Conservation (phyloP, 306 rosid species). For the Vicia sativa region DNA sequence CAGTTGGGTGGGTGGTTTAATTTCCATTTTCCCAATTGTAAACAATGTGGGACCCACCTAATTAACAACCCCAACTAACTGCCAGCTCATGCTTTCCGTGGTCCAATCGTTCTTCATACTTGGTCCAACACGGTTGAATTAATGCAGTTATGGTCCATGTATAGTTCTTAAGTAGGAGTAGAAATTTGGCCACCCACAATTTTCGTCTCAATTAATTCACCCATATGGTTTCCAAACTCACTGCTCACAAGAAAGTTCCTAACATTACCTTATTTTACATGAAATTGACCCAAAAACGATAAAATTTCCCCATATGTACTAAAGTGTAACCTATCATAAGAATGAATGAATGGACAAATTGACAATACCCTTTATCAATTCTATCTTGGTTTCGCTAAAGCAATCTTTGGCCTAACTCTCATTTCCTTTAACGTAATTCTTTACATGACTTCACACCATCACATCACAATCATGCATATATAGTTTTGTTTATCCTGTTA, state of each 20-base stretch:
- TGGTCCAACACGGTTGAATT: constrained; percentile 29
- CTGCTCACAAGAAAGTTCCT: background rate
- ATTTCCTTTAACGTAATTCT: background rate
- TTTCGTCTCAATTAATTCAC: constrained; percentile 36
- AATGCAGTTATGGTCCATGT: constrained; percentile 34
- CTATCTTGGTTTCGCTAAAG: constrained; percentile 3
- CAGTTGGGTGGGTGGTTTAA: constrained; percentile 19
- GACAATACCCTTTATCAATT: constrained; percentile 2
- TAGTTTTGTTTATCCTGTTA: background rate
- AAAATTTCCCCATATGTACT: background rate
- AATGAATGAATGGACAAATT: constrained; percentile 16
- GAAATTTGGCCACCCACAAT: constrained; percentile 26
- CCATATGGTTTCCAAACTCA: constrained; percentile 34
- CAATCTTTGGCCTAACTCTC: constrained; percentile 11
- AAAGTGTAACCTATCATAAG: background rate
- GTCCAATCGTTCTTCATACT: constrained; percentile 32
- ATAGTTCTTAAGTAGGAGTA: constrained; percentile 13
- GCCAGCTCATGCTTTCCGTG: constrained; percentile 38
- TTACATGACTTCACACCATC: background rate
- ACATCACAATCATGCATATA: background rate
- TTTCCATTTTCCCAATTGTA: constrained; percentile 6
- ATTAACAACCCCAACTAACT: constrained; percentile 49
- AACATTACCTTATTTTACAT: constrained; percentile 4
- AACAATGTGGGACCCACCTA: constrained; percentile 45
- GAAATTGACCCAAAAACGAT: constrained; percentile 29